Conservation (phyloP, 768 basidiomycete species). For the Russula griseocarnosa region DNA sequence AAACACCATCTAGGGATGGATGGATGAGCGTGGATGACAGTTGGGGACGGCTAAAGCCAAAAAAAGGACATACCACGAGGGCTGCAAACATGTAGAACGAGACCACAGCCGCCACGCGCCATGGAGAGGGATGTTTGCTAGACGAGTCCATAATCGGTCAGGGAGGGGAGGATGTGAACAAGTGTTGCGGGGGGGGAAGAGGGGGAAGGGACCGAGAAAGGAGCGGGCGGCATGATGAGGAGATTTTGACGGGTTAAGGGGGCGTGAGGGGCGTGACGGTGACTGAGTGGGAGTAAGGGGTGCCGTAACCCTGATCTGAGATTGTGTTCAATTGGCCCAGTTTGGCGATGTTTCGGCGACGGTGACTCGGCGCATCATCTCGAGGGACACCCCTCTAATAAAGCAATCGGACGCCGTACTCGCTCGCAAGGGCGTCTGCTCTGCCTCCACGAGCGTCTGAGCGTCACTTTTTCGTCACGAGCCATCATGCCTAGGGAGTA, state of each 20-base stretch:
- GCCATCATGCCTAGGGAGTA: neutral
- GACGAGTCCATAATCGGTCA: constrained; percentile 33
- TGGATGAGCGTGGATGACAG: constrained; percentile 13
- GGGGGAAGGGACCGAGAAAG: neutral
- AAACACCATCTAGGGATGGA: constrained; percentile 46
- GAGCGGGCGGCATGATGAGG: neutral
- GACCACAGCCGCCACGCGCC: constrained; percentile 67
- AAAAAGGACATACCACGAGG: constrained; percentile 52
- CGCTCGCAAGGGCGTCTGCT: no score
- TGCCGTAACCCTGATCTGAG: neutral
- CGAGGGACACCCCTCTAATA: no score
- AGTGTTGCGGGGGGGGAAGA: neutral
- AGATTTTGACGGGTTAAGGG: neutral
- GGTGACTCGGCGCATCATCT: no score
- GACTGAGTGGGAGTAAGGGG: neutral
- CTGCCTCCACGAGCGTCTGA: neutral
- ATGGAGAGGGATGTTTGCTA: constrained; percentile 35
- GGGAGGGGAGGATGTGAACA: neutral
- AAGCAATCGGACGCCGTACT: no score
- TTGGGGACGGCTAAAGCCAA: neutral
- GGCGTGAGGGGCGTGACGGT: constrained; percentile 11
- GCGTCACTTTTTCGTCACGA: neutral
- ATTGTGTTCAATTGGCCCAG: neutral
- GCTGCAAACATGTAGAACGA: constrained; percentile 76
- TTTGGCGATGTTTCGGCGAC: no score